Percentiles rank a stretch among this genome's conserved stretches.
Evolutionary conservation across 306 rosid species (phyloP).

Genomic region (Psophocarpus tetragonolobus): DNA sequence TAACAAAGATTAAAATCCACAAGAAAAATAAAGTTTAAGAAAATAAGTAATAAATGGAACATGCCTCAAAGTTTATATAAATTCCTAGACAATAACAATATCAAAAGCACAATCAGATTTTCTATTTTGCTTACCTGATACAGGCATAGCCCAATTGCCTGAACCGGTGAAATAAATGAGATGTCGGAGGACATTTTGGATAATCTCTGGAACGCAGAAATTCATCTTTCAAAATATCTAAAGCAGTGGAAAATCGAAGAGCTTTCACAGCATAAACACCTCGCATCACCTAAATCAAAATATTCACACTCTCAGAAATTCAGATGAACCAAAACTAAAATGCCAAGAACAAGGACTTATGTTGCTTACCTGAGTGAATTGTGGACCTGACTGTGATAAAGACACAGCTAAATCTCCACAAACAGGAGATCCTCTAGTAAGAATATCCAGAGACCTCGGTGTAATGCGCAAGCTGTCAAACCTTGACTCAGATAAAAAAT

Average conservation of each 20-base stretch:
- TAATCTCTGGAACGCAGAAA: conserved; percentile 96
- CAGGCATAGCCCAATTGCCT: conserved; percentile 93
- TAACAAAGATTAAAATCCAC: neutral
- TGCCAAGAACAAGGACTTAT: conserved; percentile 23
- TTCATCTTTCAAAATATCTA: conserved; percentile 83
- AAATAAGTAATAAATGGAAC: neutral
- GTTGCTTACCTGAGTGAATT: conserved; percentile 83
- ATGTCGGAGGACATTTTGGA: conserved; percentile 94
- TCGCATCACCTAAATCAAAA: conserved; percentile 77
- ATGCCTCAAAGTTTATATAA: neutral
- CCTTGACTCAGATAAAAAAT: conserved; percentile 56
- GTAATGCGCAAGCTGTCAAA: conserved; percentile 97
- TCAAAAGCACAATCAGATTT: conserved; percentile 20
- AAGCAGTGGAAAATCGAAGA: conserved; percentile 89
- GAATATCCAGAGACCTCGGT: conserved; percentile 91
- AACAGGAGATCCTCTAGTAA: conserved; percentile 92
- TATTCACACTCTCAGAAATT: conserved; percentile 41
- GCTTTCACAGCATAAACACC: conserved; percentile 95
- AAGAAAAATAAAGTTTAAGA: neutral
- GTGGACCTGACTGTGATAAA: conserved; percentile 94
- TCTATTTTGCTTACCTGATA: conserved; percentile 68
- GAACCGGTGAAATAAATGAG: conserved; percentile 92
- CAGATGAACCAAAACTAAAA: conserved; percentile 25
- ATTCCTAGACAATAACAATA: conserved; percentile 24
- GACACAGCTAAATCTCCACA: conserved; percentile 98